Conservation (phyloP, 805 yeast genomes). For the Candida caryicola region DNA sequence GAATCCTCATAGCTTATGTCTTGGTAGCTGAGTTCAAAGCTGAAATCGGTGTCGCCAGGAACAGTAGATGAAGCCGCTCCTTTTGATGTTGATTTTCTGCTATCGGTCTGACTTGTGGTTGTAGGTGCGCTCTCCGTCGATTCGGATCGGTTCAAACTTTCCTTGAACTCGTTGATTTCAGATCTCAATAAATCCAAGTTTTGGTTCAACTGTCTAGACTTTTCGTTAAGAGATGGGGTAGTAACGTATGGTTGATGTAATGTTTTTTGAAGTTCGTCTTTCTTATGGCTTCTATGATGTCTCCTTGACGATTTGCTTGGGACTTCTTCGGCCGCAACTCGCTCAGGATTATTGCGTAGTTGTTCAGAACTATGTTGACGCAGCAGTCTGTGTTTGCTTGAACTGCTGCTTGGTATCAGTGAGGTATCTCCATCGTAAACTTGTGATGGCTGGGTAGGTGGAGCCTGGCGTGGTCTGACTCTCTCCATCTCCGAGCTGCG, state of each 20-base stretch:
- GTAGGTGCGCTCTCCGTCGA: conserved; percentile 4
- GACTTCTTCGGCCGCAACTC: not conserved
- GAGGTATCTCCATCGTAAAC: conserved; percentile 7
- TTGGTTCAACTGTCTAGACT: conserved; percentile 37
- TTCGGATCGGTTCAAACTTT: conserved; percentile 33
- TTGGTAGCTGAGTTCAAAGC: conserved; percentile 39
- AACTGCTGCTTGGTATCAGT: conserved; percentile 12
- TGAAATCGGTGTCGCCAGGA: conserved; percentile 27
- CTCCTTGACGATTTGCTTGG: conserved; percentile 4
- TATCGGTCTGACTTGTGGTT: not conserved
- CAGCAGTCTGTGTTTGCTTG: conserved; percentile 4
- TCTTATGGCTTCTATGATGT: conserved; percentile 5
- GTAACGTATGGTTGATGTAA: conserved; percentile 10
- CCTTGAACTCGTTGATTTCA: conserved; percentile 45
- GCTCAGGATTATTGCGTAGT: conserved; percentile 1
- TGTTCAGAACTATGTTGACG: conserved; percentile 3
- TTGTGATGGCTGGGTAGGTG: conserved; percentile 10
- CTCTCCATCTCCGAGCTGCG: conserved; percentile 2
- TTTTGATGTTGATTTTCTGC: not conserved
- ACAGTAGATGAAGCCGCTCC: conserved; percentile 1
- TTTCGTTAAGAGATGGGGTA: conserved; percentile 15
- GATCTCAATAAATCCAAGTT: conserved; percentile 39
- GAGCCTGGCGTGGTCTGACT: conserved; percentile 10
- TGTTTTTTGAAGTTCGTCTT: conserved; percentile 1
- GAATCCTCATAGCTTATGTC: conserved; percentile 40